phyloP scores from a whole-genome alignment of 176 grass and related monocot genomes.

The Aegilops umbellulata region DNA sequence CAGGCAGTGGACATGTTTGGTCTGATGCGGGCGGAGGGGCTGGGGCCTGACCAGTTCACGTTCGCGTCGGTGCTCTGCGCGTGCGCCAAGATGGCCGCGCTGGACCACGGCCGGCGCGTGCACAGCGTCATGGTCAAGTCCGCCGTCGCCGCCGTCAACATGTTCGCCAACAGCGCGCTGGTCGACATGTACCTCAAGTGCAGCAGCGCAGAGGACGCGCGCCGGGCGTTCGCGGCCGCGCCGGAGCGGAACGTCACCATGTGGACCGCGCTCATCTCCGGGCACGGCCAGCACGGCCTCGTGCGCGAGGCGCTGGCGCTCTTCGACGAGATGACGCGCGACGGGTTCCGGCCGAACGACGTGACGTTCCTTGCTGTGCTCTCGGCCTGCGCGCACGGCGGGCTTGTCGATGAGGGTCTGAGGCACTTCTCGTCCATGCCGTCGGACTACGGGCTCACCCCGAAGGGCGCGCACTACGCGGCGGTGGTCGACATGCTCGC shows the following conservation, averaged over 20 bases:
- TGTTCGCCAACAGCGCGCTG: constrained; percentile 46
- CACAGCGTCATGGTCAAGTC: constrained; percentile 47
- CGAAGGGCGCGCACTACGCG: constrained; percentile 39
- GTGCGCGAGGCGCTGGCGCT: constrained; percentile 41
- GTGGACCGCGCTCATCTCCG: constrained; percentile 50
- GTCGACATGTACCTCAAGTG: constrained; percentile 67
- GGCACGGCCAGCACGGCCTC: constrained; percentile 48
- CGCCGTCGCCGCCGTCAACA: constrained; percentile 22
- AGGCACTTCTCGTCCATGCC: constrained; percentile 40
- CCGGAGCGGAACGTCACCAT: constrained; percentile 46
- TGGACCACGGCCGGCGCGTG: constrained; percentile 44
- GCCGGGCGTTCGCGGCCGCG: constrained; percentile 33
- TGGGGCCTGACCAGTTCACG: constrained; percentile 60
- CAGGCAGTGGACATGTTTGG: constrained; percentile 34
- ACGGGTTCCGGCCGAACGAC: constrained; percentile 37
- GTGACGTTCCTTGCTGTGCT: constrained; percentile 60
- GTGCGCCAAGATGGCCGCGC: constrained; percentile 50
- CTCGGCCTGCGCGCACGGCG: constrained; percentile 46
- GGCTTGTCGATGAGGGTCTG: constrained; percentile 44
- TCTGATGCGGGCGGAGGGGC: constrained; percentile 28
- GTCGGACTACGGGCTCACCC: constrained; percentile 20
- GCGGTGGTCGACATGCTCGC: constrained; percentile 51
- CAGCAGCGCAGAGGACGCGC: constrained; percentile 42
- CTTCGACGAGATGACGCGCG: constrained; percentile 31
- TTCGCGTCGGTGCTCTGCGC: constrained; percentile 53